Conservation (phyloP, 169 alveolate genomes). For the Plasmodium chabaudi region DNA sequence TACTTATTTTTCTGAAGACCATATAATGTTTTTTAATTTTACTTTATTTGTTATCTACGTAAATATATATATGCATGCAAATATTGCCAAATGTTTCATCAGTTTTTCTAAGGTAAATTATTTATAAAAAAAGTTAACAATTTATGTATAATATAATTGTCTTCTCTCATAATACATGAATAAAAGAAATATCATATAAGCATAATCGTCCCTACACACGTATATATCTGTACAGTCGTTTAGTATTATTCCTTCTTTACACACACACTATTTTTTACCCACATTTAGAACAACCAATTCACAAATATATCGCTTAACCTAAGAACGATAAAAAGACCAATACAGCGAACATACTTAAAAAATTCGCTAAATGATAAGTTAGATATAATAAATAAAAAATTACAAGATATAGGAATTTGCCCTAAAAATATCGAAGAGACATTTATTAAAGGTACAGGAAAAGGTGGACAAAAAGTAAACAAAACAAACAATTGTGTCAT, state of each 20-base stretch:
- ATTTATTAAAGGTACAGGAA: constrained; percentile 89
- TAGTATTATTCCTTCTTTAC: background rate
- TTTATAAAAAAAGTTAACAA: background rate
- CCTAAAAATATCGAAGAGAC: constrained; percentile 80
- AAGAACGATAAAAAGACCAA: background rate
- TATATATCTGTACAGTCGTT: background rate
- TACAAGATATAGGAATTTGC: constrained; percentile 65
- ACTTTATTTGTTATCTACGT: constrained; percentile 1
- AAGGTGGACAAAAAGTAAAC: constrained; percentile 93
- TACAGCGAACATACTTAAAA: constrained; percentile 33
- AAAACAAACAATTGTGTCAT: constrained; percentile 90
- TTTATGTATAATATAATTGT: background rate
- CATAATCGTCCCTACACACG: too few relatives aligned
- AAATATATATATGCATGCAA: constrained; percentile 7
- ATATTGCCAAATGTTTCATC: constrained; percentile 8
- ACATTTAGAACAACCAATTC: constrained; percentile 6
- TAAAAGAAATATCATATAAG: too few relatives aligned
- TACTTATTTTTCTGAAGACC: background rate
- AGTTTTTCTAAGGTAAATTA: constrained; percentile 35
- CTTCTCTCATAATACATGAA: background rate
- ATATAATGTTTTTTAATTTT: constrained; percentile 33
- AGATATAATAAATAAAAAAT: constrained; percentile 59
- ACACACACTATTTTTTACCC: background rate
- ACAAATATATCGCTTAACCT: background rate
- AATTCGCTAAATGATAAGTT: constrained; percentile 53